phyloP scores from a whole-genome alignment of 495 filamentous ascomycete species.

The Neurospora sp. region DNA sequence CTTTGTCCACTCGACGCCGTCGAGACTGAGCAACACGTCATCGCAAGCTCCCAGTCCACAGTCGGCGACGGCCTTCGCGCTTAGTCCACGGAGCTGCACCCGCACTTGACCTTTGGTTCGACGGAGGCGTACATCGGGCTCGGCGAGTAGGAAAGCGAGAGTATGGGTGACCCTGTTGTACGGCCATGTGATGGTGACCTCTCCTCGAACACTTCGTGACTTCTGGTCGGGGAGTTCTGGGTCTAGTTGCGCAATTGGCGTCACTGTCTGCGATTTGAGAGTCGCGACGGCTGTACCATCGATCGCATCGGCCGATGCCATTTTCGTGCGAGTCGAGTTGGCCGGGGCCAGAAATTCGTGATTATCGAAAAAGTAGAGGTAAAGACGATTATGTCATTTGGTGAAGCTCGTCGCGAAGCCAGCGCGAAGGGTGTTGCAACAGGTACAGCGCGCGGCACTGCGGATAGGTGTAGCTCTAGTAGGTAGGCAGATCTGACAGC shows the following conservation, averaged over 20 bases:
- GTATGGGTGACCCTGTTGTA: conserved; percentile 67
- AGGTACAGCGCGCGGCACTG: background rate
- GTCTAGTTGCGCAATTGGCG: conserved; percentile 56
- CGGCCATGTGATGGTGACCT: conserved; percentile 84
- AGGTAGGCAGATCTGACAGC: background rate
- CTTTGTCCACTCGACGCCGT: conserved; percentile 49
- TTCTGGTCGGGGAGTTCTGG: conserved; percentile 38
- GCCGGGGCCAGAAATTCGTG: background rate
- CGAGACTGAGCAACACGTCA: conserved; percentile 55
- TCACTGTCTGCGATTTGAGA: conserved; percentile 11
- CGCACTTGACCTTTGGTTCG: conserved; percentile 72
- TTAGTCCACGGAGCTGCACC: conserved; percentile 60
- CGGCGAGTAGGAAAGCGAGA: conserved; percentile 68
- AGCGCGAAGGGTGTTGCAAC: background rate
- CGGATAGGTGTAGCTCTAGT: background rate
- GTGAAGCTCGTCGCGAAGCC: background rate
- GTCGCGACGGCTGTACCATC: background rate
- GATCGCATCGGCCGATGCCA: conserved; percentile 11
- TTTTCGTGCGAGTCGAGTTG: conserved; percentile 1
- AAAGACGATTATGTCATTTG: background rate
- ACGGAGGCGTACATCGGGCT: conserved; percentile 80
- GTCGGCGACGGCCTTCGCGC: conserved; percentile 58
- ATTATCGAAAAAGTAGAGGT: too few species aligned
- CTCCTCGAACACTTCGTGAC: conserved; percentile 38
- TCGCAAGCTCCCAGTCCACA: conserved; percentile 67